Evolutionary conservation across 2,329 filamentous ascomycete genomes (phyloP).

Genomic region (Claviceps monticola): DNA sequence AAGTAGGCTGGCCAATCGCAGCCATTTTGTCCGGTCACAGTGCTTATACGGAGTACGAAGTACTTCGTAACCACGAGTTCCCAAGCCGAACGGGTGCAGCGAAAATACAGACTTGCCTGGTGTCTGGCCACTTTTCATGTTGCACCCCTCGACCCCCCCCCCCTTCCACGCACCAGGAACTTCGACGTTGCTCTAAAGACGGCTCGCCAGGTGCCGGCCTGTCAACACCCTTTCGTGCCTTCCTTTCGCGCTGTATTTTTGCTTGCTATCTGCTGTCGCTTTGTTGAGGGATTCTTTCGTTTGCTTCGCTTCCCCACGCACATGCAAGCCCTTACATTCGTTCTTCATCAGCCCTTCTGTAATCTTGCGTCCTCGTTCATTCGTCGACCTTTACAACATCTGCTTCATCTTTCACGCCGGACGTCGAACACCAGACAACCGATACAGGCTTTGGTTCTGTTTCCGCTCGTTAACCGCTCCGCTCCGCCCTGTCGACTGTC

Average conservation of each 20-base stretch:
- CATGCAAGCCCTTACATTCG: not conserved
- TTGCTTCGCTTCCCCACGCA: not conserved
- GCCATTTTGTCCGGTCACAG: not conserved
- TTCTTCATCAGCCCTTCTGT: not conserved
- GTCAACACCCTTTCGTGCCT: not conserved
- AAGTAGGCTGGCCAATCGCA: not conserved
- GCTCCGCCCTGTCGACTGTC: not conserved
- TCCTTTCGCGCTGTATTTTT: not conserved
- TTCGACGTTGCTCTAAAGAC: not conserved
- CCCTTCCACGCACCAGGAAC: not conserved
- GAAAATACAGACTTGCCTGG: not conserved
- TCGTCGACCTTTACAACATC: not conserved
- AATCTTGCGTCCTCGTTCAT: not conserved
- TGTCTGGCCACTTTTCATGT: not conserved
- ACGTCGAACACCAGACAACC: constrained; percentile 1
- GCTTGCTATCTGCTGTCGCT: not conserved
- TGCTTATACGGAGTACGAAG: not conserved
- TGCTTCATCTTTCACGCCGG: constrained; percentile 1
- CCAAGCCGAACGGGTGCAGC: not conserved
- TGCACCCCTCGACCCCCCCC: not conserved
- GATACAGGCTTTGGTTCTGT: not conserved
- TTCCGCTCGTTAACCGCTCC: not conserved
- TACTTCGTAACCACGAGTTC: not conserved
- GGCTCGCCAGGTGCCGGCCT: not conserved
- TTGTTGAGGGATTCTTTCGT: not conserved